Evolutionary conservation across 2,329 filamentous ascomycete species (phyloP), one percentile per base, ranked within the genome.

Genomic region (Hypoxylon sp.): DNA sequence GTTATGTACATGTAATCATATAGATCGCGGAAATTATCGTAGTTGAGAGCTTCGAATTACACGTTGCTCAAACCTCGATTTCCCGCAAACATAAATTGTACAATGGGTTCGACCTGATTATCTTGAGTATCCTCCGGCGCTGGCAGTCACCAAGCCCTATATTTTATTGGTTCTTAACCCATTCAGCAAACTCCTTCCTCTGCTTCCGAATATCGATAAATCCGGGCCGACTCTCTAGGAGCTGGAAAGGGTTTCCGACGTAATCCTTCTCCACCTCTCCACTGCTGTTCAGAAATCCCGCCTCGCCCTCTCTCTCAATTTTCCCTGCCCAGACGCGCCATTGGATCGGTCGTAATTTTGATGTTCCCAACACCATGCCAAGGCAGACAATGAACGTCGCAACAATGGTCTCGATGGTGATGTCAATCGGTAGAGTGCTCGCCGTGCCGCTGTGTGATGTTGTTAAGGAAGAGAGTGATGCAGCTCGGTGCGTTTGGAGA

Each of bases 151-250:
- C 33, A 2, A 2, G 17, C 44, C 24, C 19, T 52, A 42, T 22
- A n/a, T 44, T 66, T 54, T 71, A 75, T 42, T 75, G 70, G 3
- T 66, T 78, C 76, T 86, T 85, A 35, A 90, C 87, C 93, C 93
- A 97, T 69, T 90, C 86, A 14, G 88, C 86, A 83, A 97, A 97
- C 66, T 94, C 92, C 77, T 86, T 90, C 77, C 92, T 87, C 81
- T 94, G 86, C 79, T 90, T 92, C 80, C 94, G 90, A 70, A 98
- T 93, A 82, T 99, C 93, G 82, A 94, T 87, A 76, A 98, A 99
- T 1, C 93, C 91, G 51, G 90, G 89, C 73, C 96, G 85, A 66
- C 92, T 91, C 81, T 98, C 95, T 67, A 98, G 80, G 50, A 88
- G 85, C 54, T 84, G 85, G 79, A 94, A 98, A 5, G 94, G 94